Conservation (phyloP, 768 basidiomycete species). For the Tricholoma saponaceum region DNA sequence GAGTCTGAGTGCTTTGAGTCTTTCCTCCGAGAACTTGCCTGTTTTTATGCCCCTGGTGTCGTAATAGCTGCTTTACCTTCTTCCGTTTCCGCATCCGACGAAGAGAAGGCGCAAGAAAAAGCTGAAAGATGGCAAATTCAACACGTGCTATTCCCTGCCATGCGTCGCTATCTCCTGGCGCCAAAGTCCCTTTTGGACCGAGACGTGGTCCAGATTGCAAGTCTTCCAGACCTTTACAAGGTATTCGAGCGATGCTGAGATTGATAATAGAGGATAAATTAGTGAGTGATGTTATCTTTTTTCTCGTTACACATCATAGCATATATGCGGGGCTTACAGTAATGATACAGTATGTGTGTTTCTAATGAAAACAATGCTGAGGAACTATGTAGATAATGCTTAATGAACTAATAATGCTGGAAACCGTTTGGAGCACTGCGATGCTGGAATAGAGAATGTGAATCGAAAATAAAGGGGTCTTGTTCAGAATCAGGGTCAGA, state of each 20-base stretch:
- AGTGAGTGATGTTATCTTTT: conserved; percentile 4
- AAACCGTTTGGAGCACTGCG: conserved; percentile 44
- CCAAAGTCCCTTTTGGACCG: conserved; percentile 63
- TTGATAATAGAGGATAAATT: conserved; percentile 6
- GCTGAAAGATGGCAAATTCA: conserved; percentile 84
- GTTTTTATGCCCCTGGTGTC: conserved; percentile 80
- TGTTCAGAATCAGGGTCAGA: conserved; percentile 50
- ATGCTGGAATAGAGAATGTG: conserved; percentile 33
- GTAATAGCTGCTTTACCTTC: conserved; percentile 13
- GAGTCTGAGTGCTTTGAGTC: conserved; percentile 84
- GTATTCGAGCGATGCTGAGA: conserved; percentile 89
- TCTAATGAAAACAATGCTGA: conserved; percentile 15
- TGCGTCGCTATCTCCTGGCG: conserved; percentile 70
- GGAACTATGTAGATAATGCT: conserved; percentile 1
- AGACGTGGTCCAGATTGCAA: conserved; percentile 86
- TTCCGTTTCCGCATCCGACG: conserved; percentile 16
- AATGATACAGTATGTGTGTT: conserved; percentile 18
- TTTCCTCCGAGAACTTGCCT: conserved; percentile 86
- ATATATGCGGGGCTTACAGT: conserved; percentile 12
- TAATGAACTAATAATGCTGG: conserved; percentile 27
- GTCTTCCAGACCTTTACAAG: conserved; percentile 86
- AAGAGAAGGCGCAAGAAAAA: conserved; percentile 42
- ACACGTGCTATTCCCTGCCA: conserved; percentile 84
- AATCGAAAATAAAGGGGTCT: conserved; percentile 65
- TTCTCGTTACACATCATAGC: conserved; percentile 15